Evolutionary conservation across 192 early-diverging fungal genomes (phyloP), one percentile per base, ranked within the genome.

Genomic region (Rhizophagus clarus): DNA sequence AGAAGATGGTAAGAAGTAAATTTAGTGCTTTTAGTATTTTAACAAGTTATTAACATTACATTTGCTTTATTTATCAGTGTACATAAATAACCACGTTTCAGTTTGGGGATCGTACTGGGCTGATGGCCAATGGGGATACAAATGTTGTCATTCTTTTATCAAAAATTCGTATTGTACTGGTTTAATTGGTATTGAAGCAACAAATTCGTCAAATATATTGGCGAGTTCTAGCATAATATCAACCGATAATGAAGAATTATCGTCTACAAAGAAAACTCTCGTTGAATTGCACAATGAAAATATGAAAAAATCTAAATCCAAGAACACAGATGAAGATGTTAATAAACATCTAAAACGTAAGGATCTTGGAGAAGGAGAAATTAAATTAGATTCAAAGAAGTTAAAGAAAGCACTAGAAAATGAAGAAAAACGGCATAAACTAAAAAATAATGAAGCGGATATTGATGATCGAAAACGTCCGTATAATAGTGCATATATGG

Each of bases 51-150:
- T 72, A 47, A 72, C n/a, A 72, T 28, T 24, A 29, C 26, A 9
- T 20, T 26, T 17, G 14, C 45, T 74, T 29, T 56, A 56, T 79
- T 73, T 49, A 77, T 10, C 40, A 87, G 93, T 96, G 49, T 87
- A 84, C 74, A 88, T 87, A 49, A 88, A 93, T 77, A 98, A 98
- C 81, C 97, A 99, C 85, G 90, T 87, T 8, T 82, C 90, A 28
- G 91, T 98, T 24, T 99, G 95, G 96, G 98, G 98, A 1, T 97
- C 95, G 31, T 99, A 90, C 82, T 99, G 98, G 98, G 86, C 89
- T 34, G 93, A 96, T 81, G 96, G 96, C 11, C 88, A 91, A 61
- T 99, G 97, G 98, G 98, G 98, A 28, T 99, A 97, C 87, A 88
- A 89, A 56, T 99, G 98, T 82, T 99, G 98, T 84, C 92, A 90